These are phyloP conservation scores for Saksenaea vasiformis DNA, from an alignment of 371 early-diverging fungal genomes.

Conservation along the genomic window DNA sequence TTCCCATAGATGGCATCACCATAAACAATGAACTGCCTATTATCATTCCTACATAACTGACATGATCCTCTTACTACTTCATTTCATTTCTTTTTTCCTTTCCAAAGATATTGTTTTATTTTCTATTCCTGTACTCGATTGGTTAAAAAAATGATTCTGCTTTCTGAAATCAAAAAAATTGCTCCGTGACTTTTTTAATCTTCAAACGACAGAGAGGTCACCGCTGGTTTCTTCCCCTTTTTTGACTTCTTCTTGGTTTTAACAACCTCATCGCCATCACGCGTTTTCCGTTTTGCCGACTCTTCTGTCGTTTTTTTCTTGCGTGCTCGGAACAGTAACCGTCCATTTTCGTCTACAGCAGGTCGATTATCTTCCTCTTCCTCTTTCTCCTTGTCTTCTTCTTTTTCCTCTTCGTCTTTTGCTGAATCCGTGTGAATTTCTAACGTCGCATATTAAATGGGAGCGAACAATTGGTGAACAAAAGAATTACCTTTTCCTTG, in stretches of 20 bases:
- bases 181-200: too few relatives aligned
- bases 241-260: constrained; percentile 25
- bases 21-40: too few relatives aligned
- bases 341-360: constrained; percentile 43
- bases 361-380: constrained; percentile 28
- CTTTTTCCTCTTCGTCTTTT: constrained; percentile 21
- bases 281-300: constrained; percentile 18
- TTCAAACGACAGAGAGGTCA: constrained; percentile 40
- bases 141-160: too few relatives aligned
- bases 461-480: not conserved
- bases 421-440: constrained; percentile 23
- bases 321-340: constrained; percentile 37
- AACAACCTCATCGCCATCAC: constrained; percentile 23
- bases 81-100: too few relatives aligned
- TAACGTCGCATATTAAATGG: not conserved
- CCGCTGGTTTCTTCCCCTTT: constrained; percentile 33
- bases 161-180: too few relatives aligned
- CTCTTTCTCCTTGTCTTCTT: constrained; percentile 14
- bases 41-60: too few relatives aligned
- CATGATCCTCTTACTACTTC: too few relatives aligned
- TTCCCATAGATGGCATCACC: too few relatives aligned
- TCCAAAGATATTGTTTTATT: too few relatives aligned
- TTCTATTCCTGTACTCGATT: too few relatives aligned
- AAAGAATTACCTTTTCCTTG: constrained; percentile 44
- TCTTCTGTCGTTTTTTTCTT: constrained; percentile 21